Evolutionary conservation across 2,329 filamentous ascomycete genomes (phyloP), one percentile per base, ranked within the genome.

Genomic region (Metarhizium album): DNA sequence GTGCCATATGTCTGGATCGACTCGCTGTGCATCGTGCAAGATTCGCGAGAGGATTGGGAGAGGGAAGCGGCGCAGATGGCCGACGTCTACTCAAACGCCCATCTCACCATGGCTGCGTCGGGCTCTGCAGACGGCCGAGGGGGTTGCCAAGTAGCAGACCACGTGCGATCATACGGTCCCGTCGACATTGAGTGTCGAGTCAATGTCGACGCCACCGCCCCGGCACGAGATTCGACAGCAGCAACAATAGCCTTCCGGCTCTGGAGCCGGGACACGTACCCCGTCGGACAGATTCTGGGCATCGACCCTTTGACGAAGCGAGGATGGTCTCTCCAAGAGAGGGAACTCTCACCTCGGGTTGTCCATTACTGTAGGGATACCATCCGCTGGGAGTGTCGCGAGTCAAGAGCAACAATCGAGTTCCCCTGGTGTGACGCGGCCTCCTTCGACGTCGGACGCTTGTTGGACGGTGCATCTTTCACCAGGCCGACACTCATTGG

Each of bases 1-100:
- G n/a, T 54, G 33, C 35, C 47, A 2, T 62, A 60, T 20, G 16
- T 62, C 4, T 62, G 59, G 59, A 61, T 62, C 24, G 59, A 62
- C 48, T 60, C 58, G 3, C 48, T 62, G 2, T 63, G 60, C 42
- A 63, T 62, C 42, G 48, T 61, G 6, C 59, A 60, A 49, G 57
- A 58, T 22, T 52, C 55, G 9, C 48, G 50, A 7, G 53, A 52
- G 8, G 58, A 58, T 33, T 59, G 57, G 57, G 42, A 49, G 27
- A 47, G 48, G 11, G 50, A 58, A 27, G 50, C 55, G 7, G 45
- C 52, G 2, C 40, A 54, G 18, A 58, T 57, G 56, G 52, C 53
- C 22, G 35, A 40, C n/a, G 52, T 60, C 22, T 60, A 59, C 52
- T 45, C 37, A 3, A 45, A 51, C 11, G 53, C 57, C 2, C 45